phyloP scores from a whole-genome alignment of 2,329 filamentous ascomycete species.

The Laburnicola sp. region DNA sequence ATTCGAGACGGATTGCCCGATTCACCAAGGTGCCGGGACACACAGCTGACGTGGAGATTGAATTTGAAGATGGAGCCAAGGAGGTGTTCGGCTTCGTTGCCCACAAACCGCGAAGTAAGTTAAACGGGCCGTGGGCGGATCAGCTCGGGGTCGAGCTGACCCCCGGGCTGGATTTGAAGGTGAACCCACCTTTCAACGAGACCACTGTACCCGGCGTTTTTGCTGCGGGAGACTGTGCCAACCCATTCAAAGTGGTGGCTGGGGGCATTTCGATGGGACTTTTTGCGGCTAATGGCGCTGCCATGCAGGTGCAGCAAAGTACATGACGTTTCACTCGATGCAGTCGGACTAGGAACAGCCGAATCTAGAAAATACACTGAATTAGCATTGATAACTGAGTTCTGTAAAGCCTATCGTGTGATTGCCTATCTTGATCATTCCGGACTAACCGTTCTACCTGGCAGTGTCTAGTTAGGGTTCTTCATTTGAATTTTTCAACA shows the following conservation, averaged over 20 bases:
- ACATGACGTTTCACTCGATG: no score
- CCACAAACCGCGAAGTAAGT: background rate
- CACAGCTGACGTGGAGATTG: slow-evolving; percentile 40
- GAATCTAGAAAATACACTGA: no score
- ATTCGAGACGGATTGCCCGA: slow-evolving; percentile 37
- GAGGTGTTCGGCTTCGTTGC: background rate
- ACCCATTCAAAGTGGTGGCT: background rate
- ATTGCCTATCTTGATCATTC: no score
- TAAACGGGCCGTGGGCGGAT: background rate
- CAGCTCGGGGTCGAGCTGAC: background rate
- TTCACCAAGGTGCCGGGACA: slow-evolving; percentile 31
- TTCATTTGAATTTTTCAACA: no score
- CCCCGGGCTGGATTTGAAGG: background rate
- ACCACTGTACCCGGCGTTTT: slow-evolving; percentile 10
- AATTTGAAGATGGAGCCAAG: slow-evolving; percentile 41
- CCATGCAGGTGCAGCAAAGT: no score
- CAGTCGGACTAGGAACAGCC: no score
- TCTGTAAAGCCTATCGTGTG: no score
- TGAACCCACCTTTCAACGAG: slow-evolving; percentile 8
- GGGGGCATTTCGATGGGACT: background rate
- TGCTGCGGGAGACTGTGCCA: slow-evolving; percentile 12
- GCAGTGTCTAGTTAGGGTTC: no score
- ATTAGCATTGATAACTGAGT: no score
- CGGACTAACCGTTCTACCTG: no score
- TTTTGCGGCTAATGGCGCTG: no score